Evolutionary conservation across 129 eudicot species (phyloP), one percentile per base, ranked within the genome.

Genomic region (Flaveria linearis): DNA sequence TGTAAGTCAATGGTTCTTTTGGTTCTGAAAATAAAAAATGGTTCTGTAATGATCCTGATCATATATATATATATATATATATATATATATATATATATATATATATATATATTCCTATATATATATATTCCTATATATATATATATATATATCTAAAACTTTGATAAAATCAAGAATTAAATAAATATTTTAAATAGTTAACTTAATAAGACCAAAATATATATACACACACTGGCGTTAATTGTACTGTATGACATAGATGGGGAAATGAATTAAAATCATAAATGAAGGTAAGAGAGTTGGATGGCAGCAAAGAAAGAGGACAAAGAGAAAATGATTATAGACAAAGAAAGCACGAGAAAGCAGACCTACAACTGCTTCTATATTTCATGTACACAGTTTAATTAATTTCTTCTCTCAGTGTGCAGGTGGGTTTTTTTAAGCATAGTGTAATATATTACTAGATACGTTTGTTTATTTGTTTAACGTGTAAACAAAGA

Each of bases 311-410:
- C 45, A 74, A 43, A 43, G 76, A 68, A 53, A 81, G 81, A 69
- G 72, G 80, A 80, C 75, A 80, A 68, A 47, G 18, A 18, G 42
- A 74, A 79, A 83, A 83, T 83, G 83, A 79, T 78, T 82, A 83
- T 73, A 83, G 83, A 83, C 72, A 78, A 73, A 82, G 82, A 78
- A 70, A 83, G 72, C 85, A 82, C 85, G 79, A 63, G 85, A 71
- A 52, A 82, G 57, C 76, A 80, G 75, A 74, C 80, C 84, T 80
- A 80, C 76, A 80, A 67, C 76, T 74, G 80, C 84, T 80, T 80
- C 82, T 82, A 72, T 77, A 57, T 68, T 73, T 82, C 82, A 62
- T 77, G 79, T 75, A 69, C 83, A 78, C 69, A 53, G 55, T 69
- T 69, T 47, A 26, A 56, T 74, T 55, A 47, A 78, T 85, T 70